Base-by-base conservation (phyloP, 192 early-diverging fungal species). In the Funneliformis mosseae region DNA sequence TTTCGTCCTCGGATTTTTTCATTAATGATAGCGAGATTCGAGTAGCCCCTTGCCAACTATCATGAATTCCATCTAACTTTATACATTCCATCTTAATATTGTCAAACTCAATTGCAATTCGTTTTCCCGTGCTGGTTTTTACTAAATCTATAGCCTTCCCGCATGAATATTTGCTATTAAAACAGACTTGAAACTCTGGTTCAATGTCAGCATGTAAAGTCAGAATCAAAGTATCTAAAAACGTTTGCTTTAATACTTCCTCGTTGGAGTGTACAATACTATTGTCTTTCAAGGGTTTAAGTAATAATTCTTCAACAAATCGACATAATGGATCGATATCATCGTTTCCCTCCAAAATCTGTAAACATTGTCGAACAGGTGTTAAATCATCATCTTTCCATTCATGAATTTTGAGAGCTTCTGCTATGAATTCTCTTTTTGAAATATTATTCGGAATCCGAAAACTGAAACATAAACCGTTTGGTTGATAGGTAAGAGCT, bases 401-500 rank as follows among this genome's bases (percentile, higher is more conserved):
- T 11, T 73, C 8, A 46, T 73, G 48, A 46, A 45, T 73, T n/a
- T 73, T 28, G 7, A 73, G 4, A 6, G 43, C 43, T 14, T 73
- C 21, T 27, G 23, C 46, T 23, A 73, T 73, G 27, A 73, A 73
- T n/a, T 73, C 21, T 43, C 21, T 73, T 42, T 28, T 38, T 4
- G 14, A 8, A 50, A 55, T n/a, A 48, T 42, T n/a, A 73, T 73
- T 73, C 3, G 71, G 71, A 27, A 73, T 73, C 48, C 23, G 43
- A 73, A 73, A 48, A 8, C n/a, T 73, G 8, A 18, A 42, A 48
- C 21, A n/a, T 73, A 73, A 73, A 48, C n/a, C 21, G 10, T 73
- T 73, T 25, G 71, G 0, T 73, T 73, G 71, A 76, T 76, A 76
- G 39, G 74, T 74, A 46, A 76, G 59, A 23, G 38, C 74, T 61